These are phyloP conservation scores for Alternaria gansuensis DNA, from an alignment of 2,329 filamentous ascomycete genomes.

Conservation along the genomic window DNA sequence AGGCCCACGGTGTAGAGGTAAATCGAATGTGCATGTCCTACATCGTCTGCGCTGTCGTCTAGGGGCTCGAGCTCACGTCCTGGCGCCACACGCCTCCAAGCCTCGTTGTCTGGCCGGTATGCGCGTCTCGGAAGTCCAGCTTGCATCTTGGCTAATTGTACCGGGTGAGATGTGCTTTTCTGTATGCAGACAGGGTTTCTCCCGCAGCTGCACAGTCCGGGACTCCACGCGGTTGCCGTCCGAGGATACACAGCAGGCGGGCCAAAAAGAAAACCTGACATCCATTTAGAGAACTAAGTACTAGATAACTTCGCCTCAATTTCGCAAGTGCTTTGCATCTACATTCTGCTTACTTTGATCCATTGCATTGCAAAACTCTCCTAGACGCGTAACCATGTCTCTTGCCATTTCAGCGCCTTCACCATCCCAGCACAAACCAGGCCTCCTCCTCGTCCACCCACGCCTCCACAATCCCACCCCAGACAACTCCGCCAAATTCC, in stretches of 20 bases:
- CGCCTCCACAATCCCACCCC: constrained; percentile 16
- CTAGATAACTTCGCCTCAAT: background rate
- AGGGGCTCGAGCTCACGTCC: background rate
- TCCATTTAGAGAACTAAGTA: background rate
- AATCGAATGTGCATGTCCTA: background rate
- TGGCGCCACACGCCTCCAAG: background rate
- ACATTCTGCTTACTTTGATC: too few relatives aligned
- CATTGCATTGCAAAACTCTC: background rate
- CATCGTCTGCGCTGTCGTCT: background rate
- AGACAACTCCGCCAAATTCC: constrained; percentile 15
- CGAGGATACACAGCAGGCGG: background rate
- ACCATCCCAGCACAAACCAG: constrained; percentile 1
- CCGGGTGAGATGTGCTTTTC: background rate
- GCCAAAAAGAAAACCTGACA: background rate
- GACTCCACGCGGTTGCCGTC: constrained; percentile 15
- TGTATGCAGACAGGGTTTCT: background rate
- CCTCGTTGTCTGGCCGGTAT: background rate
- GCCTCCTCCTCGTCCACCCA: constrained; percentile 29
- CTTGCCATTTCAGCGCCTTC: background rate
- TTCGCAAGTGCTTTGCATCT: too few relatives aligned
- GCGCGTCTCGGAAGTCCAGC: background rate
- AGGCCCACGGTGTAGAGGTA: background rate
- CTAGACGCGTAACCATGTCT: background rate
- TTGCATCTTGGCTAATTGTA: background rate
- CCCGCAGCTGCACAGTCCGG: constrained; percentile 21